A percentile compares a stretch with the other conserved stretches of the same genome.
These are phyloP conservation scores for Rhytidhysteron rufulum DNA, from an alignment of 2,329 filamentous ascomycete species.

Conservation along the genomic window DNA sequence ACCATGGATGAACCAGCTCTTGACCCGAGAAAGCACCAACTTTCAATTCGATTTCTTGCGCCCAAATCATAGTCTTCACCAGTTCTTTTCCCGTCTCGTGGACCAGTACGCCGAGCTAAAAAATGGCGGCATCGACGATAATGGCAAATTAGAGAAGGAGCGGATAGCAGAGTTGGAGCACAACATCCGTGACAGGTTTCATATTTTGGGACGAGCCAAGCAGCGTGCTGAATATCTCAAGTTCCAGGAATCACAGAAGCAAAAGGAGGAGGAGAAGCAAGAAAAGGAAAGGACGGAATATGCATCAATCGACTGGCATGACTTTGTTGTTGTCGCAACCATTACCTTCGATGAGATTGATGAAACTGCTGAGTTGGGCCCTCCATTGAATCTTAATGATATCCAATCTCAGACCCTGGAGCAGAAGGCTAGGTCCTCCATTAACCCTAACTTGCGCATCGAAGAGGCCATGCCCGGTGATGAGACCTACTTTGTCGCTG, in stretches of 20 bases:
- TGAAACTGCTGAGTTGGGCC: constrained; percentile 78
- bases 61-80: constrained; percentile 92
- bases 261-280: constrained; percentile 82
- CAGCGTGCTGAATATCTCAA: constrained; percentile 84
- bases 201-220: constrained; percentile 74
- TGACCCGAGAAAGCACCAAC: constrained; percentile 84
- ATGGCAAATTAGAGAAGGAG: constrained; percentile 67
- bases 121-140: constrained; percentile 63
- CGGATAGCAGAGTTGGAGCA: constrained; percentile 68
- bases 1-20: constrained; percentile 84
- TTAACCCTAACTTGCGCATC: constrained; percentile 71
- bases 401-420: constrained; percentile 92
- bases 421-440: constrained; percentile 84
- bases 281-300: constrained; percentile 75
- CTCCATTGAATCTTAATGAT: constrained; percentile 84
- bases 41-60: constrained; percentile 95
- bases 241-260: constrained; percentile 78
- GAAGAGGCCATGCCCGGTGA: constrained; percentile 93
- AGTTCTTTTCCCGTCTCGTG: constrained; percentile 87
- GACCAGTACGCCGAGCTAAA: constrained; percentile 89
- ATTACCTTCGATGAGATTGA: constrained; percentile 88
- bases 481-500: constrained; percentile 38
- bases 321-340: constrained; percentile 93
- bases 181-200: constrained; percentile 75
- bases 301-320: constrained; percentile 94